A percentile compares a stretch with the other conserved stretches of the same genome.
phyloP scores from a whole-genome alignment of 2,329 filamentous ascomycete genomes.

The Hypoxylon sp. region DNA sequence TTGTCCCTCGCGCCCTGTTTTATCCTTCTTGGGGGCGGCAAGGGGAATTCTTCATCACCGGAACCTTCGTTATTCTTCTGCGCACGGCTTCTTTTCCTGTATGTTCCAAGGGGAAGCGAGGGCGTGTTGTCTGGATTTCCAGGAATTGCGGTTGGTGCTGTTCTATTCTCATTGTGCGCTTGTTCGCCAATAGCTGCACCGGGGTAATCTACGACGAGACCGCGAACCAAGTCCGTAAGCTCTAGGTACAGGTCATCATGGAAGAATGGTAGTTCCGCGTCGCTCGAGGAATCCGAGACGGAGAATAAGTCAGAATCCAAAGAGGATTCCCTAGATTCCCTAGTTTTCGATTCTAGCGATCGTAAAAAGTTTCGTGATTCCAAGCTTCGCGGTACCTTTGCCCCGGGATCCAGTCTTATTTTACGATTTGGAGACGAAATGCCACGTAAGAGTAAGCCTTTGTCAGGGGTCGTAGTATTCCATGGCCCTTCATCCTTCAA shows the following conservation, averaged over 20 bases:
- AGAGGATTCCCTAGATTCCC: background rate
- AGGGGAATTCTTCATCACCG: background rate
- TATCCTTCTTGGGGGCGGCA: background rate
- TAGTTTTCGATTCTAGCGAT: too few species aligned
- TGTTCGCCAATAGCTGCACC: background rate
- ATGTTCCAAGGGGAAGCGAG: too few species aligned
- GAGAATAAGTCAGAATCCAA: constrained; percentile 1
- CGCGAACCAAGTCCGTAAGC: background rate
- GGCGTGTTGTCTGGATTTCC: background rate
- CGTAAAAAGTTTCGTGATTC: too few species aligned
- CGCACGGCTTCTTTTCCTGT: constrained; percentile 1
- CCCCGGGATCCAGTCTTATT: too few species aligned
- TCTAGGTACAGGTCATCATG: background rate
- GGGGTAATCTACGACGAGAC: background rate
- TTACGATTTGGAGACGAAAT: too few species aligned
- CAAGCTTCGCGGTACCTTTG: too few species aligned
- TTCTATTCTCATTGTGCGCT: background rate
- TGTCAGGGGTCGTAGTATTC: too few species aligned
- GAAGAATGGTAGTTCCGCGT: background rate
- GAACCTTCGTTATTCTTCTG: constrained; percentile 1
- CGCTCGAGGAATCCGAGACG: background rate
- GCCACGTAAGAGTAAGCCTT: too few species aligned
- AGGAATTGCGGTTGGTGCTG: background rate
- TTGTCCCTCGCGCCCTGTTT: background rate
- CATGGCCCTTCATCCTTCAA: too few species aligned